phyloP scores from a whole-genome alignment of 2,329 filamentous ascomycete species.

The Talaromyces piceae region DNA sequence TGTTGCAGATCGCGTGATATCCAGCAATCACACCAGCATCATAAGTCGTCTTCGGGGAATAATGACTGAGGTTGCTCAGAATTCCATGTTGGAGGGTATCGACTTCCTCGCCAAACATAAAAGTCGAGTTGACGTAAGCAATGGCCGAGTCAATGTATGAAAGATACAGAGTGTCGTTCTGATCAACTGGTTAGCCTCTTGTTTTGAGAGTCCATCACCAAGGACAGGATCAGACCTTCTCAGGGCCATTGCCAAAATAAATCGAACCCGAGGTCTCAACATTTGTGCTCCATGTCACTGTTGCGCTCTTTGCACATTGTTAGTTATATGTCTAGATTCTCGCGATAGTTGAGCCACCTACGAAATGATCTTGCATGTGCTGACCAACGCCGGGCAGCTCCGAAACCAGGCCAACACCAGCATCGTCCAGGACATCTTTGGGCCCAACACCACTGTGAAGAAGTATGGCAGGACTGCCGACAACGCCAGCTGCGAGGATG shows the following conservation, averaged over 20 bases:
- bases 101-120: constrained; percentile 15
- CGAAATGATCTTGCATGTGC: constrained; percentile 45
- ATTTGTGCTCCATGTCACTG: constrained; percentile 22
- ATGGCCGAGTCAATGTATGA: constrained; percentile 23
- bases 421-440: constrained; percentile 36
- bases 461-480: constrained; percentile 51
- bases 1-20: constrained; percentile 23
- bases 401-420: constrained; percentile 39
- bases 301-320: constrained; percentile 23
- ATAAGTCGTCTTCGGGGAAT: constrained; percentile 19
- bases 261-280: constrained; percentile 23
- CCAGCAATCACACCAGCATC: constrained; percentile 18
- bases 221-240: constrained; percentile 16
- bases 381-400: constrained; percentile 43
- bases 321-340: constrained; percentile 6
- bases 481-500: constrained; percentile 41
- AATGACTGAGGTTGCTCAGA: constrained; percentile 13
- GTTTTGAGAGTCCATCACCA: background rate
- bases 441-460: constrained; percentile 56
- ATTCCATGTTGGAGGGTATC: constrained; percentile 14
- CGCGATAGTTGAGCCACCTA: constrained; percentile 7
- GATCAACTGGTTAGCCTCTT: constrained; percentile 4
- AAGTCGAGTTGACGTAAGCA: constrained; percentile 21
- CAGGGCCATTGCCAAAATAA: constrained; percentile 19
- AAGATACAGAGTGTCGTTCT: constrained; percentile 20